Percentiles rank a stretch among this genome's conserved stretches.
phyloP scores from a whole-genome alignment of 108 stramenopile genomes.

The Parietichytrium sp. region DNA sequence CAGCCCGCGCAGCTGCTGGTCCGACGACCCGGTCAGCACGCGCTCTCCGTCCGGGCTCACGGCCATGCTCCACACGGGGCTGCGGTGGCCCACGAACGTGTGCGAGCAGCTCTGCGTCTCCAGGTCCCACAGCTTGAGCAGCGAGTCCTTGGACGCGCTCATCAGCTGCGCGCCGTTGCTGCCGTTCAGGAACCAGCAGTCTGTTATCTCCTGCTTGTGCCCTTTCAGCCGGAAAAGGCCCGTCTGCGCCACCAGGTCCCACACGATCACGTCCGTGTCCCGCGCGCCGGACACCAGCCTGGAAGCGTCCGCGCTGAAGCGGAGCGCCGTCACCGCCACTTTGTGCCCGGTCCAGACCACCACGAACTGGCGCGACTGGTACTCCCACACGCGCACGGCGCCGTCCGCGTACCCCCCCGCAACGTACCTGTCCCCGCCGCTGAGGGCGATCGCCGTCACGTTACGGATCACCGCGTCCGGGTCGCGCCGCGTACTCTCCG shows the following conservation, averaged over 20 bases:
- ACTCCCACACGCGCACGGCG: conserved; percentile 37
- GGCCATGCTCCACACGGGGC: conserved; percentile 69
- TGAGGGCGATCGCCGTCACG: background rate
- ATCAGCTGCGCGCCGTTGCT: conserved; percentile 43
- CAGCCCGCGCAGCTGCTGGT: conserved; percentile 85
- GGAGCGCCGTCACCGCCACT: conserved; percentile 43
- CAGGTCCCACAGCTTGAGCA: conserved; percentile 98
- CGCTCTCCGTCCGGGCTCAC: conserved; percentile 58
- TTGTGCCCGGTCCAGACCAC: conserved; percentile 47
- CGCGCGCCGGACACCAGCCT: conserved; percentile 57
- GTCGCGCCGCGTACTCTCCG: background rate
- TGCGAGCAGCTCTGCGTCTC: conserved; percentile 89
- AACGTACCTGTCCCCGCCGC: conserved; percentile 20
- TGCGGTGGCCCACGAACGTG: conserved; percentile 86
- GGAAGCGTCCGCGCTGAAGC: conserved; percentile 64
- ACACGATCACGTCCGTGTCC: conserved; percentile 85
- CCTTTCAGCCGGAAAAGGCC: conserved; percentile 86
- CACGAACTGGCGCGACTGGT: background rate
- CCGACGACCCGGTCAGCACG: conserved; percentile 79
- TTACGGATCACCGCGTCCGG: background rate
- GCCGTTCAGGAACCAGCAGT: conserved; percentile 68
- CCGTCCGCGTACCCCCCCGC: conserved; percentile 40
- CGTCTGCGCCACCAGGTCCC: conserved; percentile 89
- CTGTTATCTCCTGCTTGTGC: conserved; percentile 84
- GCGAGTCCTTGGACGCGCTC: conserved; percentile 83